Conservation (phyloP, 495 filamentous ascomycete species). For the Neurospora sp. region DNA sequence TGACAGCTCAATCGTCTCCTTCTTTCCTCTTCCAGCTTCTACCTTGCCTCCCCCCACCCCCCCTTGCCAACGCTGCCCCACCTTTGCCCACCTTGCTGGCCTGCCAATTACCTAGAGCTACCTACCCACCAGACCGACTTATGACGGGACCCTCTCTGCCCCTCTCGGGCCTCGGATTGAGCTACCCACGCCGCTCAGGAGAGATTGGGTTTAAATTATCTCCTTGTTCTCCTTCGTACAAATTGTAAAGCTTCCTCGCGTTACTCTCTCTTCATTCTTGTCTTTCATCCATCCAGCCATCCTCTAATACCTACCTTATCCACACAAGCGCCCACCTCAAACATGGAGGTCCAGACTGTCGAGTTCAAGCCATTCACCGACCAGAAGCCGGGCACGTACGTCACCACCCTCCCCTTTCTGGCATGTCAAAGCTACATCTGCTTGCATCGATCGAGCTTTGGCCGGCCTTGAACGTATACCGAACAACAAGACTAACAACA, state of each 20-base stretch:
- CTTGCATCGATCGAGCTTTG: not conserved
- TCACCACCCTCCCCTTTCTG: slow-evolving; percentile 17
- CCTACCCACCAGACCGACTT: not conserved
- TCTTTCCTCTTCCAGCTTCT: not conserved
- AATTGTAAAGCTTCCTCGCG: not conserved
- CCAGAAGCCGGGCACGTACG: slow-evolving; percentile 99
- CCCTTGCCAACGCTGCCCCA: not conserved
- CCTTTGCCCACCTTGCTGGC: not conserved
- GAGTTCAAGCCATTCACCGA: slow-evolving; percentile 73
- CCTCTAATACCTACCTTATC: not conserved
- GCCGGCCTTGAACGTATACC: not conserved
- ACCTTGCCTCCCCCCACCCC: not conserved
- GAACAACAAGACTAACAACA: not conserved
- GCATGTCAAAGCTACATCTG: not conserved
- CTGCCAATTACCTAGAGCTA: not conserved
- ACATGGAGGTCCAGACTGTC: slow-evolving; percentile 67
- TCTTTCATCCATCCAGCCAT: not conserved
- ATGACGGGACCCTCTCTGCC: not conserved
- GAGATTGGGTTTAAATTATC: not conserved
- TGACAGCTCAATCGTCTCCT: not conserved
- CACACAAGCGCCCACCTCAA: not conserved
- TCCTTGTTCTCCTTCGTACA: not conserved
- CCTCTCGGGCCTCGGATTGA: not conserved
- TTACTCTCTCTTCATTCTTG: not conserved
- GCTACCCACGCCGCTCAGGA: not conserved